phyloP scores from a whole-genome alignment of 306 rosid species.

The Cicer arietinum region DNA sequence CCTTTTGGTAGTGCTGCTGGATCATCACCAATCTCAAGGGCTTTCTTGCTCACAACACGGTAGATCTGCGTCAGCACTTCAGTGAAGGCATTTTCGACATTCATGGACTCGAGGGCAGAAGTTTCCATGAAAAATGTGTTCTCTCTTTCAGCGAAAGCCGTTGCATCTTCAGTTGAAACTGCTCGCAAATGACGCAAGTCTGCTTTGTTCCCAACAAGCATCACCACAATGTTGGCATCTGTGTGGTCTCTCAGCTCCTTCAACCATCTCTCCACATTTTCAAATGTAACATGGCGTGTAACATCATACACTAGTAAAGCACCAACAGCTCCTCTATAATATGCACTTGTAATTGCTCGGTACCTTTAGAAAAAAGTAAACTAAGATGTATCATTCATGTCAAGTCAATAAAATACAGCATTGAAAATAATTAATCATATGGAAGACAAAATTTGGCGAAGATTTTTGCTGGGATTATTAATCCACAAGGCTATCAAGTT shows the following conservation, averaged over 20 bases:
- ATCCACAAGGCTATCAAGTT: neutral
- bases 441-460: neutral
- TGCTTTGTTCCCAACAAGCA: conserved; percentile 83
- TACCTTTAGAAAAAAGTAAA: conserved; percentile 55
- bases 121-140: conserved; percentile 78
- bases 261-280: conserved; percentile 84
- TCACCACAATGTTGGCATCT: conserved; percentile 76
- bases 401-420: conserved; percentile 14
- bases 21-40: conserved; percentile 75
- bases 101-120: conserved; percentile 79
- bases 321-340: conserved; percentile 84
- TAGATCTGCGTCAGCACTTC: conserved; percentile 72
- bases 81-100: conserved; percentile 77
- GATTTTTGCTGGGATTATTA: conserved; percentile 7
- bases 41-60: conserved; percentile 69
- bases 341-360: conserved; percentile 87
- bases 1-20: conserved; percentile 83
- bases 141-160: conserved; percentile 66
- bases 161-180: conserved; percentile 66
- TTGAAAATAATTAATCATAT: conserved; percentile 3
- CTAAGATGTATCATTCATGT: conserved; percentile 11
- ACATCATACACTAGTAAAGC: conserved; percentile 85
- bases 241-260: conserved; percentile 91
- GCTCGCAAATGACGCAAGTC: conserved; percentile 81
- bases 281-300: conserved; percentile 76